phyloP scores from a whole-genome alignment of 208 protist species.

The Crithidia bombi region DNA sequence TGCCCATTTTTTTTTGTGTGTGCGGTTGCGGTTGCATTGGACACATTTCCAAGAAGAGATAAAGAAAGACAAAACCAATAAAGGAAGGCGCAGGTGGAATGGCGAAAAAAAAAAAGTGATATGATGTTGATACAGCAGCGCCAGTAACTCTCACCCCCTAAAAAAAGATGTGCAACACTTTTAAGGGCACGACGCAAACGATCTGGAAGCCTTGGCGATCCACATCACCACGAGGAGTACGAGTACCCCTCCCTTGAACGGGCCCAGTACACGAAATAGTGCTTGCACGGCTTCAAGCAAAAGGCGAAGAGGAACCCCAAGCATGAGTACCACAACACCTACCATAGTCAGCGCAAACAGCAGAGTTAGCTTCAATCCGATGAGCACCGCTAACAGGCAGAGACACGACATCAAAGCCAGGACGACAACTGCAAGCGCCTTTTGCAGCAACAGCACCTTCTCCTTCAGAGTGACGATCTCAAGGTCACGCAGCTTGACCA shows the following conservation, averaged over 20 bases:
- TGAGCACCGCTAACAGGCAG: constrained; percentile 48
- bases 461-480: constrained; percentile 63
- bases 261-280: constrained; percentile 70
- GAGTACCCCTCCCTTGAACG: constrained; percentile 43
- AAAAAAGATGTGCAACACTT: too few species aligned
- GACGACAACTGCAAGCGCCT: constrained; percentile 61
- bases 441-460: constrained; percentile 68
- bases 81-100: too few species aligned
- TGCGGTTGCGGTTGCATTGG: too few species aligned
- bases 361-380: constrained; percentile 71
- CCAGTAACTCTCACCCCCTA: too few species aligned
- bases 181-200: constrained; percentile 23
- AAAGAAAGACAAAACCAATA: too few species aligned
- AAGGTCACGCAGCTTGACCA: constrained; percentile 36
- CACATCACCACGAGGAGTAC: constrained; percentile 41
- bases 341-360: constrained; percentile 31
- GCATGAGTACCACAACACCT: constrained; percentile 33
- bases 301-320: constrained; percentile 56
- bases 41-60: too few species aligned
- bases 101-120: too few species aligned
- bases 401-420: constrained; percentile 48
- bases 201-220: constrained; percentile 22
- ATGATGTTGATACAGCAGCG: too few species aligned
- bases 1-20: too few species aligned
- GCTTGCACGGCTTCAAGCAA: constrained; percentile 52